These are phyloP conservation scores for Dactylellina haptotyla DNA, from an alignment of 2,329 filamentous ascomycete species.

Conservation along the genomic window DNA sequence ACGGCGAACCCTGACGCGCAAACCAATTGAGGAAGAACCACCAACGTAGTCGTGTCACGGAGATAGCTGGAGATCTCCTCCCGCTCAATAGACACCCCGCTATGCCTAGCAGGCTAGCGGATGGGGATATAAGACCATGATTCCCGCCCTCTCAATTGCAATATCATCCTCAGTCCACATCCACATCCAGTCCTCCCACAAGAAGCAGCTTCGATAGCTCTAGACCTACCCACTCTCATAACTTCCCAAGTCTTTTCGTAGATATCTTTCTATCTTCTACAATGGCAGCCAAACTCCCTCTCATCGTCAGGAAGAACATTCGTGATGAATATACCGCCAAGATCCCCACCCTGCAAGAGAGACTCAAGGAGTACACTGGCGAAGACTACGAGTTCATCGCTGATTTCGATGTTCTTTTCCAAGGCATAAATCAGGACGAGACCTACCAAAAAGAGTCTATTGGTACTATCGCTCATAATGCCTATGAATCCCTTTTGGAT, in stretches of 20 bases:
- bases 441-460: slow-evolving; percentile 35
- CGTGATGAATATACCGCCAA: slow-evolving; percentile 33
- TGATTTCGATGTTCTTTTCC: slow-evolving; percentile 29
- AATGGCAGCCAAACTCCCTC: slow-evolving; percentile 44
- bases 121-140: slow-evolving; percentile 36
- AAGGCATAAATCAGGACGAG: slow-evolving; percentile 12
- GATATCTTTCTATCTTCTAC: slow-evolving; percentile 7
- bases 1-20: slow-evolving; percentile 14
- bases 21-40: slow-evolving; percentile 1
- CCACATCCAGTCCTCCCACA: slow-evolving; percentile 11
- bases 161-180: slow-evolving; percentile 27
- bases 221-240: slow-evolving; percentile 8
- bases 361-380: slow-evolving; percentile 36
- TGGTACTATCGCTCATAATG: slow-evolving; percentile 38
- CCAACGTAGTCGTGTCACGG: slow-evolving; percentile 5
- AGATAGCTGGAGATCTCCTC: slow-evolving; percentile 9
- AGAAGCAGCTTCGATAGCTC: slow-evolving; percentile 47
- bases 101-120: background rate
- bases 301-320: slow-evolving; percentile 43
- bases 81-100: background rate
- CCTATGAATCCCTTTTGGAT: slow-evolving; percentile 20
- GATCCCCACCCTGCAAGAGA: background rate
- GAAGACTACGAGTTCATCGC: slow-evolving; percentile 38
- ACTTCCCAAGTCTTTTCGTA: slow-evolving; percentile 10
- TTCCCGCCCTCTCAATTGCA: slow-evolving; percentile 18